Evolutionary conservation across 2,329 filamentous ascomycete genomes (phyloP).

Genomic region (Alternaria angustiovoidea): DNA sequence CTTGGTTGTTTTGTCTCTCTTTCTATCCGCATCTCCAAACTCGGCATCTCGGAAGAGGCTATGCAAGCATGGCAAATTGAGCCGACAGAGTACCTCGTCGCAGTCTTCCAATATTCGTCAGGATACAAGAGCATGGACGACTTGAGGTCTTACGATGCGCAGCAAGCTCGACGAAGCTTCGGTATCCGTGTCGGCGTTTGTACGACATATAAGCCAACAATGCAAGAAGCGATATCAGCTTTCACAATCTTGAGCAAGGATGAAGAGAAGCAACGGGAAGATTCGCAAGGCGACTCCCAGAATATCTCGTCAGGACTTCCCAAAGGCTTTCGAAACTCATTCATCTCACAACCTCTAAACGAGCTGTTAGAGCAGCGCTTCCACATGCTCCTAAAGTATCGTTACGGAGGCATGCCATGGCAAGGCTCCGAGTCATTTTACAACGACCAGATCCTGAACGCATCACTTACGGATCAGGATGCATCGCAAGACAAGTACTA

Average conservation of each 20-base stretch:
- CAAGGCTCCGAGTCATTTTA: slow-evolving; percentile 69
- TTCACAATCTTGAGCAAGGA: slow-evolving; percentile 57
- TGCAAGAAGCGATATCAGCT: slow-evolving; percentile 60
- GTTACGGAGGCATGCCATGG: slow-evolving; percentile 68
- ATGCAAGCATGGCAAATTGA: slow-evolving; percentile 79
- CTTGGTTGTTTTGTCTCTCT: slow-evolving; percentile 67
- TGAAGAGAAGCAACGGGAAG: slow-evolving; percentile 36
- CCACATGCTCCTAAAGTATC: slow-evolving; percentile 67
- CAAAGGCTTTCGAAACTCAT: slow-evolving; percentile 63
- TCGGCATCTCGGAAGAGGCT: slow-evolving; percentile 77
- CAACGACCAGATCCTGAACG: slow-evolving; percentile 55
- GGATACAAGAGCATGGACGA: slow-evolving; percentile 69
- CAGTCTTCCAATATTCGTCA: slow-evolving; percentile 72
- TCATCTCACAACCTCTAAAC: slow-evolving; percentile 77
- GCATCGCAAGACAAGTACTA: slow-evolving; percentile 54
- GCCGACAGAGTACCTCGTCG: slow-evolving; percentile 72
- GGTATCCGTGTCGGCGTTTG: slow-evolving; percentile 75
- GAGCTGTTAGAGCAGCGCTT: slow-evolving; percentile 73
- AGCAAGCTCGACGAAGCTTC: slow-evolving; percentile 49
- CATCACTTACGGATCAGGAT: slow-evolving; percentile 30
- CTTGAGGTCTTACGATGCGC: slow-evolving; percentile 55
- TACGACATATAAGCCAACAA: slow-evolving; percentile 74
- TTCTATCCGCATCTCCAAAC: slow-evolving; percentile 72
- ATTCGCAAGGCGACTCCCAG: slow-evolving; percentile 29
- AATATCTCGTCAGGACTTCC: slow-evolving; percentile 8